Percentiles rank a stretch among this genome's conserved stretches.
phyloP scores from a whole-genome alignment of 306 rosid species.

The Cicer bijugum region DNA sequence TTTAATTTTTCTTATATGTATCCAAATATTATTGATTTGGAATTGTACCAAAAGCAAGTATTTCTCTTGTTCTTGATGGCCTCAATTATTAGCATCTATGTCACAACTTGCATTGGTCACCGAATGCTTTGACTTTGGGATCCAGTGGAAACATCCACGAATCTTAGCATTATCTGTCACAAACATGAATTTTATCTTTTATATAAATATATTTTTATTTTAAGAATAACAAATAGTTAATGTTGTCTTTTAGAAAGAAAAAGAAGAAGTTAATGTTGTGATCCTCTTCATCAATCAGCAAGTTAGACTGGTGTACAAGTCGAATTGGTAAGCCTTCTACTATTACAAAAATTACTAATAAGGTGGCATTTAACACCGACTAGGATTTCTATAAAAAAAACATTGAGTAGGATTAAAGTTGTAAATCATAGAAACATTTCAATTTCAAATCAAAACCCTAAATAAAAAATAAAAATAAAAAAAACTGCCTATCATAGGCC shows the following conservation, averaged over 20 bases:
- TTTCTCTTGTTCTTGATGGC: no score
- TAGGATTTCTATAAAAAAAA: no score
- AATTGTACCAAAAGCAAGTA: no score
- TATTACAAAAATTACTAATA: not conserved
- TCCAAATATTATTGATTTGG: no score
- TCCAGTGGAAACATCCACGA: conserved; percentile 9
- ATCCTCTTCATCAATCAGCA: not conserved
- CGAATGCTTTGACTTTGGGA: not conserved
- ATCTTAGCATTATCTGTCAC: not conserved
- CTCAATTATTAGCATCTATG: not conserved
- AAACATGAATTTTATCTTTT: not conserved
- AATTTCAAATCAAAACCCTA: no score
- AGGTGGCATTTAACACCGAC: no score
- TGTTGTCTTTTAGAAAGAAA: no score
- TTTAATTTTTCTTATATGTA: no score
- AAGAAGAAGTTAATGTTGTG: not conserved
- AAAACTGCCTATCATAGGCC: no score
- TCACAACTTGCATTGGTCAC: not conserved
- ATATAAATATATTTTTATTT: not conserved
- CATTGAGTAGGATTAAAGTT: no score
- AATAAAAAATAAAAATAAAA: no score
- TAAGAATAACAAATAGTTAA: not conserved
- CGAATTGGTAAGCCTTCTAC: not conserved
- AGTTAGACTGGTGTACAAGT: not conserved
- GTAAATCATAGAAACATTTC: no score